Conservation (phyloP, 768 basidiomycete genomes). For the Clitopilus hobsonii region DNA sequence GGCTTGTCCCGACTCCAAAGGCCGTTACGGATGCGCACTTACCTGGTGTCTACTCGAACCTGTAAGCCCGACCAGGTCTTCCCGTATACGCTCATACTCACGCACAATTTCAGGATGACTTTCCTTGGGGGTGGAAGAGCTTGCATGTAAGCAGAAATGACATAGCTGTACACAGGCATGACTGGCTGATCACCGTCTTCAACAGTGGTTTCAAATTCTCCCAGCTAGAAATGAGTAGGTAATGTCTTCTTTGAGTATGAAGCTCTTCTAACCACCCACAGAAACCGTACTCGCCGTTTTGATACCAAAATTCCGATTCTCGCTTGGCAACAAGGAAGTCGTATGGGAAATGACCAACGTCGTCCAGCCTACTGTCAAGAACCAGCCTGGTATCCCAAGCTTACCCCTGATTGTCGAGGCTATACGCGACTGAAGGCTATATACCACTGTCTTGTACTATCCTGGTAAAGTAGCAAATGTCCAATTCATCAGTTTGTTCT, state of each 20-base stretch:
- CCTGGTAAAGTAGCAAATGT: neutral
- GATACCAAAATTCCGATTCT: constrained; percentile 22
- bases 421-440: neutral
- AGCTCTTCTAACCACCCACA: constrained; percentile 3
- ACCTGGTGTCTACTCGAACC: constrained; percentile 40
- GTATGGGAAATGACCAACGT: constrained; percentile 24
- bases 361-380: constrained; percentile 15
- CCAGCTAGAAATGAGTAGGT: constrained; percentile 47
- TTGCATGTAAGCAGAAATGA: constrained; percentile 35
- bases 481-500: neutral
- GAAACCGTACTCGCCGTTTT: constrained; percentile 23
- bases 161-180: neutral
- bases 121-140: constrained; percentile 38
- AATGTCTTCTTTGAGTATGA: neutral
- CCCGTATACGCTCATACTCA: neutral
- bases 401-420: constrained; percentile 6
- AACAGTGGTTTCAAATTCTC: constrained; percentile 50
- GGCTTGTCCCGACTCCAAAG: constrained; percentile 35
- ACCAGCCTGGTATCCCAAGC: constrained; percentile 6
- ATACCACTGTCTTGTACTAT: neutral
- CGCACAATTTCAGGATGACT: constrained; percentile 30
- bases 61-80: constrained; percentile 23
- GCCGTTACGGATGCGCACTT: constrained; percentile 30
- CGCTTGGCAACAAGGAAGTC: constrained; percentile 17
- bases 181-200: neutral